Evolutionary conservation across 2,329 filamentous ascomycete genomes (phyloP).

Genomic region (Cadophora sp.): DNA sequence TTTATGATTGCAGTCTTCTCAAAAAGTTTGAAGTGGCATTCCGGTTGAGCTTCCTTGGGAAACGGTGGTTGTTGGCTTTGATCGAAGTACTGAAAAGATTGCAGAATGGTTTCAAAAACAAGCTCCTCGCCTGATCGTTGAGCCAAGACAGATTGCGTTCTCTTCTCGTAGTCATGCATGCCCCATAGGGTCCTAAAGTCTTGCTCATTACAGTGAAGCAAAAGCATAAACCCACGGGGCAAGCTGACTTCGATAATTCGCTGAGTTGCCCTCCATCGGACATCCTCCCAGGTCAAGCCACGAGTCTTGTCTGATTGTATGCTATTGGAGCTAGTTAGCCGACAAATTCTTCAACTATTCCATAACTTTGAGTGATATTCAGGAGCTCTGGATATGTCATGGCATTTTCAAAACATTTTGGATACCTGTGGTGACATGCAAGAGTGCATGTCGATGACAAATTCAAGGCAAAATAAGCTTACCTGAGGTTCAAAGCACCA

Average conservation of each 20-base stretch:
- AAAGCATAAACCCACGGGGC: slow-evolving; percentile 77
- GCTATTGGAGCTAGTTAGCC: slow-evolving; percentile 41
- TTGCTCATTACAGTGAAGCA: slow-evolving; percentile 73
- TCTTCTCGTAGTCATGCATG: slow-evolving; percentile 84
- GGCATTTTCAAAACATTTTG: neutral
- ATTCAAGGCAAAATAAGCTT: neutral
- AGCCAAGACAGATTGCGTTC: slow-evolving; percentile 74
- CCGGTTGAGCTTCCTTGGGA: slow-evolving; percentile 73
- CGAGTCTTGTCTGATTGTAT: slow-evolving; percentile 72
- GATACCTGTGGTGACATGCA: neutral
- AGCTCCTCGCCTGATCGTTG: slow-evolving; percentile 73
- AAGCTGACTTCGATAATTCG: slow-evolving; percentile 72
- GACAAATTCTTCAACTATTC: neutral
- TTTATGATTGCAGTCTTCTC: slow-evolving; percentile 72
- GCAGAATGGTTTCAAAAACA: slow-evolving; percentile 72
- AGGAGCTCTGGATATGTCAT: neutral
- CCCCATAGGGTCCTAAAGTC: slow-evolving; percentile 82
- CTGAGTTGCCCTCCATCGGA: slow-evolving; percentile 77
- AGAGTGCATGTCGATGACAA: neutral
- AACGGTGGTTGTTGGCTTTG: slow-evolving; percentile 74
- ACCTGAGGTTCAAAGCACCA: slow-evolving; percentile 71
- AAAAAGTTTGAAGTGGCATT: slow-evolving; percentile 78
- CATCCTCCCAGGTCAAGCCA: slow-evolving; percentile 81
- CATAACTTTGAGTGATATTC: neutral
- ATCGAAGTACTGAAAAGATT: slow-evolving; percentile 83